phyloP scores from a whole-genome alignment of 345 rosid species.

The Euphorbia tirucalli region DNA sequence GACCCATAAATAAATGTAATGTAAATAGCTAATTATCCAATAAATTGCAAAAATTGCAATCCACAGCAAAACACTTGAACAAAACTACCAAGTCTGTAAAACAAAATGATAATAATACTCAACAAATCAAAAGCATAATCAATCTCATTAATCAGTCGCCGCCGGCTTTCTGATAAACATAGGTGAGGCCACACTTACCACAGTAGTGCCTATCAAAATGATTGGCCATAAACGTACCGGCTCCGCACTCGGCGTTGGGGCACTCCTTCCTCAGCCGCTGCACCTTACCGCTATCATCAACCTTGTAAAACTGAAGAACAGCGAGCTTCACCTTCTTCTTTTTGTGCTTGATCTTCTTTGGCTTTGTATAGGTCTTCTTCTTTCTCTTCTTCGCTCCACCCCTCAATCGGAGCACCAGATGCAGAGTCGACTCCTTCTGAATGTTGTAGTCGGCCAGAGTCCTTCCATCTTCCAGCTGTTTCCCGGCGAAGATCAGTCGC shows the following conservation, averaged over 20 bases:
- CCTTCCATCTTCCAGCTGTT: slow-evolving; percentile 28
- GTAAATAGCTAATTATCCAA: slow-evolving; percentile 1
- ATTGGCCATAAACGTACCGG: slow-evolving; percentile 25
- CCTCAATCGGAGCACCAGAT: slow-evolving; percentile 21
- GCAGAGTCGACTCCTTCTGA: slow-evolving; percentile 31
- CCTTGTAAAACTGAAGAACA: slow-evolving; percentile 26
- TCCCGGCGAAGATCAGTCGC: slow-evolving; percentile 20
- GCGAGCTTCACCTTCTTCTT: slow-evolving; percentile 33
- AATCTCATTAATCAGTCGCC: slow-evolving; percentile 11
- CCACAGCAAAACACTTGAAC: neutral
- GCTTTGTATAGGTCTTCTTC: slow-evolving; percentile 33
- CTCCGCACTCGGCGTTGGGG: slow-evolving; percentile 25
- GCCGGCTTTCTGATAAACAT: slow-evolving; percentile 26
- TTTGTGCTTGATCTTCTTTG: slow-evolving; percentile 34
- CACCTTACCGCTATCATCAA: slow-evolving; percentile 27
- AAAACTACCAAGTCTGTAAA: neutral
- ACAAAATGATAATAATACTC: neutral
- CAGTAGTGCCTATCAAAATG: slow-evolving; percentile 30
- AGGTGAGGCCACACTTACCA: slow-evolving; percentile 33
- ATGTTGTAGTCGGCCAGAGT: slow-evolving; percentile 27
- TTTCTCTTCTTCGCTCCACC: slow-evolving; percentile 30
- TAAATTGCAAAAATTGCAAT: neutral
- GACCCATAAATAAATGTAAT: too few relatives aligned
- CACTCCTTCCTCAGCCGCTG: slow-evolving; percentile 30
- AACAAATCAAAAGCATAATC: neutral